Conservation (phyloP, 192 early-diverging fungal genomes). For the Coemansia sp. region DNA sequence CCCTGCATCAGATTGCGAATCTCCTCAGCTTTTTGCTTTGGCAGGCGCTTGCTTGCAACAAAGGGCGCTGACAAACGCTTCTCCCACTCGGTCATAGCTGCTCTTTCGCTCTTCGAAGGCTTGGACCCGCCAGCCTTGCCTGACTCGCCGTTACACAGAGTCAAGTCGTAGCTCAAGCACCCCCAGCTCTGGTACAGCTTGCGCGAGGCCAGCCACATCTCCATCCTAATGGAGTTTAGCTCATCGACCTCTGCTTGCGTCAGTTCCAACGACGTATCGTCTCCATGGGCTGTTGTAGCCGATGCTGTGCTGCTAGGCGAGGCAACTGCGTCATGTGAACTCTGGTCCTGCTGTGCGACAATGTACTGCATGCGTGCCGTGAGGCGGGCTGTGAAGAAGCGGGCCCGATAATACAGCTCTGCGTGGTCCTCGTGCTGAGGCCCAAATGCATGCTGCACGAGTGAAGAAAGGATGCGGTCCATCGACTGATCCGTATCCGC, state of each 20-base stretch:
- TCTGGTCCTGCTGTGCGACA: slow-evolving; percentile 11
- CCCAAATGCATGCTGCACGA: slow-evolving; percentile 36
- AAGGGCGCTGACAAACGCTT: slow-evolving; percentile 20
- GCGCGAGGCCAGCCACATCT: slow-evolving; percentile 42
- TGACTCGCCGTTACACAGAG: slow-evolving; percentile 25
- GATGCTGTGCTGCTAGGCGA: not conserved
- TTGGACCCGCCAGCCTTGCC: slow-evolving; percentile 8
- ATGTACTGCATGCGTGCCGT: slow-evolving; percentile 42
- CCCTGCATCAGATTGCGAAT: slow-evolving; percentile 19
- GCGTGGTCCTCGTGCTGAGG: slow-evolving; percentile 27
- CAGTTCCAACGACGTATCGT: slow-evolving; percentile 7
- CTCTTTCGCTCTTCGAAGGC: slow-evolving; percentile 15
- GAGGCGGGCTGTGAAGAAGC: slow-evolving; percentile 44
- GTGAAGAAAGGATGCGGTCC: slow-evolving; percentile 16
- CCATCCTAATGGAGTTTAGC: slow-evolving; percentile 33
- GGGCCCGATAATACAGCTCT: slow-evolving; percentile 33
- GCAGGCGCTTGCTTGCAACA: slow-evolving; percentile 11
- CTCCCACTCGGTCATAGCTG: slow-evolving; percentile 33
- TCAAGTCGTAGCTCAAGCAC: slow-evolving; percentile 47
- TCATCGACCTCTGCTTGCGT: slow-evolving; percentile 29
- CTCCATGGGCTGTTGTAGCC: not conserved
- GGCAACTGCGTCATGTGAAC: not conserved
- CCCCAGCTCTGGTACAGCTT: slow-evolving; percentile 39
- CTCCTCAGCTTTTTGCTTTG: slow-evolving; percentile 24
- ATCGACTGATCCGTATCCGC: not conserved